Conservation (phyloP, 2,329 filamentous ascomycete species). For the Monosporascus sp. region DNA sequence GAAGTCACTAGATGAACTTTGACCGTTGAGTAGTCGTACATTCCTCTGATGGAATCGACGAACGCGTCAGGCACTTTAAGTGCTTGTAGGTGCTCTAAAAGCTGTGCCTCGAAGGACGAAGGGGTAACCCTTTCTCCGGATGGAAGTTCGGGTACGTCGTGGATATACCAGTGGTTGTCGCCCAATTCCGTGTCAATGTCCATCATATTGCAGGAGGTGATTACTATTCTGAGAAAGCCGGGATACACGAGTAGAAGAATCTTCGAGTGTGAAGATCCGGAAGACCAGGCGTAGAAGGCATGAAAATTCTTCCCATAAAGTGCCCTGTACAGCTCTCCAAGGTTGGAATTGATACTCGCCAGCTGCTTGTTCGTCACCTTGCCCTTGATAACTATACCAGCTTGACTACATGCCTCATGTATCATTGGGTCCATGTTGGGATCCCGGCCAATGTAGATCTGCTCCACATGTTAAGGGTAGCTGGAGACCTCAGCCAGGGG, state of each 20-base stretch:
- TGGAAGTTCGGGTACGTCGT: constrained; percentile 15
- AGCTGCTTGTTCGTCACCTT: constrained; percentile 11
- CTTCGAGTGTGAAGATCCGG: constrained; percentile 18
- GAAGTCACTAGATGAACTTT: constrained; percentile 19
- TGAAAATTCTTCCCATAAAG: constrained; percentile 17
- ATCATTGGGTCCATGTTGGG: constrained; percentile 12
- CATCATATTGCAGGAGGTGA: constrained; percentile 24
- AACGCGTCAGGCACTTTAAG: constrained; percentile 14
- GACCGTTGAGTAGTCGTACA: constrained; percentile 17
- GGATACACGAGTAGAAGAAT: constrained; percentile 18
- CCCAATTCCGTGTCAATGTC: constrained; percentile 16
- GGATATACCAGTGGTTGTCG: constrained; percentile 24
- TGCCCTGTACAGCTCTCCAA: constrained; percentile 8
- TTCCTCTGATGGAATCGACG: constrained; percentile 13
- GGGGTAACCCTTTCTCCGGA: background rate
- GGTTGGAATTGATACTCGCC: constrained; percentile 6
- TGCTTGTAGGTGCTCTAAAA: constrained; percentile 14
- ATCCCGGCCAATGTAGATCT: constrained; percentile 20
- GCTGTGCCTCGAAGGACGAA: constrained; percentile 12
- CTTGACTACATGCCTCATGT: constrained; percentile 2
- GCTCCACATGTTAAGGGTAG: background rate
- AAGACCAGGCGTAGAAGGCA: constrained; percentile 16
- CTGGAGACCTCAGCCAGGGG: background rate
- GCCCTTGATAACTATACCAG: constrained; percentile 7
- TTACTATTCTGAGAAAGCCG: constrained; percentile 16